Evolutionary conservation across 202 grass and related monocot species (phyloP), one percentile per base, ranked within the genome.

Genomic region (Brachypodium distachyon): DNA sequence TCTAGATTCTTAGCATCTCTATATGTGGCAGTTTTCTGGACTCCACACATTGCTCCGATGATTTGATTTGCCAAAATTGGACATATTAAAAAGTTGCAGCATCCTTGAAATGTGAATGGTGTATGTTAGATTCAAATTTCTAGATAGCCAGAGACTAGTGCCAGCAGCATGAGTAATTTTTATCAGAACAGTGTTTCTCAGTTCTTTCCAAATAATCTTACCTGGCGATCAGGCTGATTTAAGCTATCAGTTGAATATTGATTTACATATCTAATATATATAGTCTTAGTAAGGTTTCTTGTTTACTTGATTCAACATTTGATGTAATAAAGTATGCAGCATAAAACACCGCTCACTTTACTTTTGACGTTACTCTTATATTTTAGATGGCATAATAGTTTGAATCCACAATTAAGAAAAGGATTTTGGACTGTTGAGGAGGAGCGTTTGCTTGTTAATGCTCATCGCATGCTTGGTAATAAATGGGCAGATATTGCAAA

Each of bases 401-500:
- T 96, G 79, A 84, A 96, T 81, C 89, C 93, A 47, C 66, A 87
- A 84, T 90, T 96, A 87, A 90, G 55, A 67, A 96, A 92, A 59
- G 72, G 86, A 69, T 82, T 89, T 32, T 96, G 93, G 93, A 90
- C 87, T 61, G 13, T 56, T 34, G 89, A 92, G 55, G 87, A 96
- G 52, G 93, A 96, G 41, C 18, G 28, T 59, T 61, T 83, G 73
- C 53, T 96, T 74, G 88, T 68, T 77, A 83, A 83, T 36, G 87
- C 89, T 70, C 89, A 96, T 83, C 66, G 27, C 58, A 49, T 82
- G 23, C 76, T 92, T 78, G 92, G 92, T 40, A 96, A 96, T 70
- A 96, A 90, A 86, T 96, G 92, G 92, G 87, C 92, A 29, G 92
- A 90, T 71, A 96, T 96, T 69, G 82, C 93, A 18, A 96, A 92